Base-by-base conservation (phyloP, 257 asterid species). In the Lantana camara region DNA sequence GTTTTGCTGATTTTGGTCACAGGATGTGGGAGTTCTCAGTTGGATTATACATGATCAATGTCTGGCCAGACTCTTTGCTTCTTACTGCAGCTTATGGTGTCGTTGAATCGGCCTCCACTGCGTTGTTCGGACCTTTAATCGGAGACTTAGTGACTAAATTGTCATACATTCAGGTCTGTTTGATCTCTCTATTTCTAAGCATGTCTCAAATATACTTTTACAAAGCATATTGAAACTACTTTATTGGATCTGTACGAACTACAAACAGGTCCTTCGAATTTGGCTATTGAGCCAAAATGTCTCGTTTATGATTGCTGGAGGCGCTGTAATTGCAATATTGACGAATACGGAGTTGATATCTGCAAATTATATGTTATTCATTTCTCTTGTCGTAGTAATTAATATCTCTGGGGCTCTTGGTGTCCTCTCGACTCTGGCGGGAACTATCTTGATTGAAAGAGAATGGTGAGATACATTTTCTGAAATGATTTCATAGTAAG, bases 21-120 rank as follows among this genome's bases (percentile, higher is more conserved):
- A 93, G 98, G 80, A 90, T 93, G 97, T 93, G 98, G 98, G 97
- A 93, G 67, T 93, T 93, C 80, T 93, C 97, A 0, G 94, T 93
- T 12, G 97, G 86, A 56, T 63, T 93, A 48, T 90, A 93, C 80
- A 93, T 90, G 98, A 93, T 93, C 78, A 79, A 82, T 51, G 74
- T 93, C 17, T 90, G 95, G 96, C 97, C 96, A 21, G 82, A 87
- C 53, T 85, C 98, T 19, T 59, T 93, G 35, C 79, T 90, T 80
- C 90, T 93, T 56, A 81, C 95, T 46, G 98, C 97, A 54, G 75
- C 74, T 70, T 93, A 93, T 67, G 97, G 98, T 38, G 90, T 84
- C 46, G 90, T 80, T 7, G 98, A 93, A 75, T 76, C 94, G 50
- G 86, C 89, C 52, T 87, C 98, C 2, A 82, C 83, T 6, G 95